Evolutionary conservation across 192 early-diverging fungal genomes (phyloP), one percentile per base, ranked within the genome.

Genomic region (Chytriomyces hyalinus): DNA sequence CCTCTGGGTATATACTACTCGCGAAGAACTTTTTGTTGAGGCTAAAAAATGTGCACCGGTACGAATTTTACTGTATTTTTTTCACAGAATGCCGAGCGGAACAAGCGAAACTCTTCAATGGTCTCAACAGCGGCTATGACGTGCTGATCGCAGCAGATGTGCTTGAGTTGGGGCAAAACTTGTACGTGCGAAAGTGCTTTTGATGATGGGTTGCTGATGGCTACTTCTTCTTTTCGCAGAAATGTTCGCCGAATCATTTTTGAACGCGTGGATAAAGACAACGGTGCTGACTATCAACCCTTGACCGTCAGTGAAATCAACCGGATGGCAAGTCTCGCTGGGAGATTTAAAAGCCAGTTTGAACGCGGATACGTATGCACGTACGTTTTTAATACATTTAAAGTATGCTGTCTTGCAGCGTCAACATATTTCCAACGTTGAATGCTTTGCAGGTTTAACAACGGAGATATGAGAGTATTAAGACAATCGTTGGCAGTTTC

Each of bases 121-220:
- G 95, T 67, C 92, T 91, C 1, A 69, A 85, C 15, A 89, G 88
- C 66, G 90, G 84, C 6, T 93, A 92, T 69, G 89, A 95, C 68
- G 92, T 97, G 5, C 82, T 99, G 20, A 93, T 99, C 11, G 96
- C 97, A 5, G 94, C 93, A 70, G 97, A 99, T 84, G 97, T 96
- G 2, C 89, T 99, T 61, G 97, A 96, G 43, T 97, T 99, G 97
- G 97, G 97, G 0, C 85, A 96, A 11, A 99, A 99, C 80, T 75
- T 99, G 90, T 93, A 81, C 72, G 86, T 76, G 62, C 36, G 36
- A 36, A 0, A 36, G 36, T 36, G 36, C 36, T 36, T 36, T 60
- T 28, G 45, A 36, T 2, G 26, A 36, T 6, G 22, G 50, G 20
- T 8, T 7, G 13, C 49, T 24, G 6, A 49, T 17, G 11, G 73